These are phyloP conservation scores for Hyaloscypha variabilis DNA, from an alignment of 495 filamentous ascomycete species.

Conservation along the genomic window DNA sequence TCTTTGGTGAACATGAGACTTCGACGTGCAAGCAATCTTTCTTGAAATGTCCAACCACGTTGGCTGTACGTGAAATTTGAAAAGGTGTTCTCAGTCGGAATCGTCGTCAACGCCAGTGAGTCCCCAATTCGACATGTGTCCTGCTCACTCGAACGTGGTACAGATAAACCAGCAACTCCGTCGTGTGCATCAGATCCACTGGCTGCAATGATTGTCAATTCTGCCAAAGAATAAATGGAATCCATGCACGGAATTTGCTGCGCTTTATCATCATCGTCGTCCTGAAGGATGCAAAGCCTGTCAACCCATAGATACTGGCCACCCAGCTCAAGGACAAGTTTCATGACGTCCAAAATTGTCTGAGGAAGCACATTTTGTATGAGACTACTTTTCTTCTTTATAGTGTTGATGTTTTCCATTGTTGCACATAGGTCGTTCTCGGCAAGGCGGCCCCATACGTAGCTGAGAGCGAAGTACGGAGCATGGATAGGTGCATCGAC, in stretches of 20 bases:
- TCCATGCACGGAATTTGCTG: constrained; percentile 30
- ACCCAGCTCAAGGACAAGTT: background rate
- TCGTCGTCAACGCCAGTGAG: background rate
- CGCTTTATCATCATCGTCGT: constrained; percentile 16
- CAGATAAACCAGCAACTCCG: background rate
- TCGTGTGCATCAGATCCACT: constrained; percentile 14
- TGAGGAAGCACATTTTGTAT: background rate
- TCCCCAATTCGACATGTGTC: background rate
- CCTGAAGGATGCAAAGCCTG: background rate
- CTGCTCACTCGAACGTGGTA: background rate
- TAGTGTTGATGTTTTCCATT: background rate
- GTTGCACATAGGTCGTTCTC: background rate
- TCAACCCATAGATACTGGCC: background rate
- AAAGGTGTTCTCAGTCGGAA: constrained; percentile 1
- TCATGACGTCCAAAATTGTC: background rate
- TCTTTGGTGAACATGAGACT: no score
- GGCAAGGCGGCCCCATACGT: no score
- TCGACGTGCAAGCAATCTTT: no score
- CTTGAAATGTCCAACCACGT: no score
- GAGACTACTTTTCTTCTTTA: background rate
- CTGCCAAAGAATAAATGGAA: constrained; percentile 30
- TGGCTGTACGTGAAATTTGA: no score
- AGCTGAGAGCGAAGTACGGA: no score
- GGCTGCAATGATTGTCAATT: constrained; percentile 29
- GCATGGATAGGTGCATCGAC: no score